These are phyloP conservation scores for Nannochloris sp. DNA, from an alignment of 139 green algal species.

Conservation along the genomic window DNA sequence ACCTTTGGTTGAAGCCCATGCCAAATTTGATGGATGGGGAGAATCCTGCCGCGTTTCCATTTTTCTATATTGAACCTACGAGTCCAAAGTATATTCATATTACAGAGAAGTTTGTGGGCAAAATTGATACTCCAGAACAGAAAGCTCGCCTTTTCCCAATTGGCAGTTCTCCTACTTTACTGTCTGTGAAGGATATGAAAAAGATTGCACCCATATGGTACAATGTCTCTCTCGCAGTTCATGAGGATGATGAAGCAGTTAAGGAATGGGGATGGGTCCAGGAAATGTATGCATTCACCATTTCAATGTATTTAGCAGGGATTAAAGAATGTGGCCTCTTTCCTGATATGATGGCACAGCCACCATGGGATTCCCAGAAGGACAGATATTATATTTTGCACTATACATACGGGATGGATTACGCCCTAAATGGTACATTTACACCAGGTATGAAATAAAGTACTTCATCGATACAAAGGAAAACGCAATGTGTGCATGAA, in stretches of 20 bases:
- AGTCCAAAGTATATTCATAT: constrained; percentile 40
- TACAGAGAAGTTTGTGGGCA: constrained; percentile 42
- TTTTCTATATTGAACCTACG: constrained; percentile 94
- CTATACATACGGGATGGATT: constrained; percentile 97
- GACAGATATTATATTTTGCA: constrained; percentile 83
- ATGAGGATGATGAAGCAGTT: constrained; percentile 65
- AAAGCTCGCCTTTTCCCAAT: constrained; percentile 61
- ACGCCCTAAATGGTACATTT: constrained; percentile 58
- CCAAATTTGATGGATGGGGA: constrained; percentile 82
- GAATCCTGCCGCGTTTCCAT: constrained; percentile 77
- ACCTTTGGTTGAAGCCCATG: constrained; percentile 87
- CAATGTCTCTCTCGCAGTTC: constrained; percentile 83
- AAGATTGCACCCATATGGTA: constrained; percentile 72
- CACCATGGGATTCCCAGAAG: constrained; percentile 78
- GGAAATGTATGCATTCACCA: constrained; percentile 94
- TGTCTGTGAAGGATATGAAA: constrained; percentile 65
- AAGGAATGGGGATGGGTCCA: constrained; percentile 77
- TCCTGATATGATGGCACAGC: constrained; percentile 69
- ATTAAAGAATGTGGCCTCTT: constrained; percentile 55
- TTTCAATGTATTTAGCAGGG: constrained; percentile 54
- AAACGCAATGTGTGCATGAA: neutral
- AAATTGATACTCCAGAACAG: constrained; percentile 45
- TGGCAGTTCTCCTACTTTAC: constrained; percentile 79
- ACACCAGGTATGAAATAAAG: constrained; percentile 28
- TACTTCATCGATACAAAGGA: neutral